Evolutionary conservation across 148 eudicot genomes (phyloP).

Genomic region (Silene latifolia): DNA sequence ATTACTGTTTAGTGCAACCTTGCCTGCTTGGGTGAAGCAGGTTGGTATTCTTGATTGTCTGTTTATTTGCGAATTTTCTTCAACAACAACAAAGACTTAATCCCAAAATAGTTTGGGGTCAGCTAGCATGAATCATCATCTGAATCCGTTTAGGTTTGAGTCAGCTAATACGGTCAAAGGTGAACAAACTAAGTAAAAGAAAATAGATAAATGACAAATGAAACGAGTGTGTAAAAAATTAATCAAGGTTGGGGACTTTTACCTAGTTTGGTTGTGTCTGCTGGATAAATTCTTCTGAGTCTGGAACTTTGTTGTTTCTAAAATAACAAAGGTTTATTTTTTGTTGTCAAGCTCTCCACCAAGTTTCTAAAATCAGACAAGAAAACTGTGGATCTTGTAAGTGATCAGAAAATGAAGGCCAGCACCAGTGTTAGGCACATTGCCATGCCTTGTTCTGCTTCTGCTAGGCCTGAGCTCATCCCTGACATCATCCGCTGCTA

Average conservation of each 20-base stretch:
- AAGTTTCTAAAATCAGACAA: conserved; percentile 70
- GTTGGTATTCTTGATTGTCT: conserved; percentile 30
- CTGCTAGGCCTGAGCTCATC: conserved; percentile 78
- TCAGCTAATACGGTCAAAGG: too few species aligned
- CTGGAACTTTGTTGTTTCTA: background rate
- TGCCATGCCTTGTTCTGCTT: conserved; percentile 73
- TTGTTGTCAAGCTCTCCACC: conserved; percentile 48
- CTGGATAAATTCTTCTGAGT: too few species aligned
- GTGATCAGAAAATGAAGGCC: conserved; percentile 96
- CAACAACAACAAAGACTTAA: too few species aligned
- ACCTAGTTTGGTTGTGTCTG: background rate
- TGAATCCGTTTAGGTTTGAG: too few species aligned
- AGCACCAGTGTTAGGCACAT: conserved; percentile 84
- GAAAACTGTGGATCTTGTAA: conserved; percentile 88
- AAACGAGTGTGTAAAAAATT: too few species aligned
- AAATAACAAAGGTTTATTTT: conserved; percentile 7
- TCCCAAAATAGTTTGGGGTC: too few species aligned
- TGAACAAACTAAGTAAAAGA: too few species aligned
- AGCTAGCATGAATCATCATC: too few species aligned
- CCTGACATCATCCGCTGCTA: conserved; percentile 93
- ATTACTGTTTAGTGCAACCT: conserved; percentile 90
- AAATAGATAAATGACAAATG: too few species aligned
- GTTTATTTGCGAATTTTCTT: background rate
- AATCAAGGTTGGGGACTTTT: too few species aligned
- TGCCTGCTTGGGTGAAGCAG: conserved; percentile 81